These are phyloP conservation scores for Saccharomycopsis sp. DNA, from an alignment of 805 yeast genomes.

Conservation along the genomic window DNA sequence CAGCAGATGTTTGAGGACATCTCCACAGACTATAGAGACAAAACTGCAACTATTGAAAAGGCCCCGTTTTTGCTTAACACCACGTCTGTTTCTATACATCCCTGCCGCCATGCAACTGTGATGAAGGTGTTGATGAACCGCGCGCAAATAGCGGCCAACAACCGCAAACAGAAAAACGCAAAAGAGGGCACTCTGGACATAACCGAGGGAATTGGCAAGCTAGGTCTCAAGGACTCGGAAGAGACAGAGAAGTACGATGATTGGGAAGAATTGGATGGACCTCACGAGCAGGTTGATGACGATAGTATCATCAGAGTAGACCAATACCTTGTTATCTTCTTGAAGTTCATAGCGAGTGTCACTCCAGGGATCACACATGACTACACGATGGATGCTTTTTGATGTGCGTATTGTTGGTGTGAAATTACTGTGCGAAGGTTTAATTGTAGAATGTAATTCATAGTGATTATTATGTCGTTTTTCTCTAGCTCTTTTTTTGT, in stretches of 20 bases:
- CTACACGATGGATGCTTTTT: constrained; percentile 95
- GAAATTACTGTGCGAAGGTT: too few relatives aligned
- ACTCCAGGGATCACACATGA: constrained; percentile 98
- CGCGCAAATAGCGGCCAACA: constrained; percentile 45
- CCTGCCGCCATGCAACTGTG: constrained; percentile 91
- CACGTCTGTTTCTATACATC: constrained; percentile 79
- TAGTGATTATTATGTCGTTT: too few relatives aligned
- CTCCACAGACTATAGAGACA: constrained; percentile 83
- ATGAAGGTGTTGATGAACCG: constrained; percentile 82
- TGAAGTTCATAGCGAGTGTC: constrained; percentile 93
- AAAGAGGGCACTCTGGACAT: constrained; percentile 22
- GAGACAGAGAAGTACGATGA: constrained; percentile 35
- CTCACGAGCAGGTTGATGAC: constrained; percentile 26
- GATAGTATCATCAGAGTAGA: constrained; percentile 67
- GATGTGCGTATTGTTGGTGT: too few relatives aligned
- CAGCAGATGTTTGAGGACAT: constrained; percentile 93
- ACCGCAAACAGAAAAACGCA: constrained; percentile 29
- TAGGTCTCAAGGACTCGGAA: constrained; percentile 38
- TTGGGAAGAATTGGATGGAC: constrained; percentile 47
- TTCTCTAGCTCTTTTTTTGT: neutral
- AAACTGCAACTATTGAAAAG: constrained; percentile 92
- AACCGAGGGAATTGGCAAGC: constrained; percentile 38
- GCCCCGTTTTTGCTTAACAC: constrained; percentile 79
- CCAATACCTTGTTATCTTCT: constrained; percentile 81
- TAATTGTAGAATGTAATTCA: too few relatives aligned